phyloP scores from a whole-genome alignment of 352 stramenopile genomes.

The Pythium grandisporangium region DNA sequence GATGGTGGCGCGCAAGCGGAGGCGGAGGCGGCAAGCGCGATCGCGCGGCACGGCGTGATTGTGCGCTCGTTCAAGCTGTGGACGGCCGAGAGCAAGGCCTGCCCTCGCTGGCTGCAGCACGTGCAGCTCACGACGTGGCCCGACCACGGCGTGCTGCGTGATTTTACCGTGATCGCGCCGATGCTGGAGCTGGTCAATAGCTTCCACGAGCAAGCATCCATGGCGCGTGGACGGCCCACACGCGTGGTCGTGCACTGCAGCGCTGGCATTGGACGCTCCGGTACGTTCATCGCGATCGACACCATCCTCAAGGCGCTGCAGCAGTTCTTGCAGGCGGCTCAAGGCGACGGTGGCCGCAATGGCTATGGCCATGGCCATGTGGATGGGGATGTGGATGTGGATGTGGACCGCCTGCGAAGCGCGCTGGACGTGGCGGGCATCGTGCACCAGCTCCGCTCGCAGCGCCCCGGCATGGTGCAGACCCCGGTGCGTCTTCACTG shows the following conservation, averaged over 20 bases:
- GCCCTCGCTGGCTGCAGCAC: slow-evolving; percentile 44
- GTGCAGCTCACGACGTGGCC: slow-evolving; percentile 76
- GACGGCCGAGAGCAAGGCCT: slow-evolving; percentile 10
- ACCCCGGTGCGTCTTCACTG: slow-evolving; percentile 37
- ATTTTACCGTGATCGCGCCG: slow-evolving; percentile 62
- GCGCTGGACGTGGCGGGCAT: slow-evolving; percentile 48
- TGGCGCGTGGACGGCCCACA: slow-evolving; percentile 10
- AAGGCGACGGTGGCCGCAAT: too few species aligned
- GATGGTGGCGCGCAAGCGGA: too few species aligned
- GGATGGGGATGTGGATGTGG: background rate
- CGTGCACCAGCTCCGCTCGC: slow-evolving; percentile 48
- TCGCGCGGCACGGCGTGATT: too few species aligned
- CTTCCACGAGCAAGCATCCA: slow-evolving; percentile 20
- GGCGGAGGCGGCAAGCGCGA: too few species aligned
- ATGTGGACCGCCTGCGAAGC: slow-evolving; percentile 18
- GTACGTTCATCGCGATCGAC: slow-evolving; percentile 82
- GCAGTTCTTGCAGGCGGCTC: slow-evolving; percentile 12
- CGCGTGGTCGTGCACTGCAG: slow-evolving; percentile 72
- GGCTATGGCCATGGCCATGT: too few species aligned
- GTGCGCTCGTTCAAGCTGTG: slow-evolving; percentile 48
- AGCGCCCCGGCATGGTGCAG: slow-evolving; percentile 80
- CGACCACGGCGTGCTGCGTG: slow-evolving; percentile 62
- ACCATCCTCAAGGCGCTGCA: slow-evolving; percentile 54
- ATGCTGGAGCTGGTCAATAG: slow-evolving; percentile 66
- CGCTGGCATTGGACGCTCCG: slow-evolving; percentile 67